These are phyloP conservation scores for Apiospora hydei DNA, from an alignment of 2,329 filamentous ascomycete species.

Conservation along the genomic window DNA sequence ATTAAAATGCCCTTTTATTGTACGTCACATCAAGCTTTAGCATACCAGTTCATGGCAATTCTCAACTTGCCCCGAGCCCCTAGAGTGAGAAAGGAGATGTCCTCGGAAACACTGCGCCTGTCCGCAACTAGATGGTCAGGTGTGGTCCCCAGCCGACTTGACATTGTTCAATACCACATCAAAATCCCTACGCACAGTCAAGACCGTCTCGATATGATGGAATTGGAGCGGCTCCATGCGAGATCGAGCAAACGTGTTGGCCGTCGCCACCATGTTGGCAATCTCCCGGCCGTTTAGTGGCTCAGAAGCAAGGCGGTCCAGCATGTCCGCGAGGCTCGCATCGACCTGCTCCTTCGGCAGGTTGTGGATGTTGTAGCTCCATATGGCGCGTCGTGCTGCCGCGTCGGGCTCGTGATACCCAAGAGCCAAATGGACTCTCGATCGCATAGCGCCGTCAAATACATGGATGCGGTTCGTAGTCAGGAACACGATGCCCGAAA, in stretches of 20 bases:
- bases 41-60: too few relatives aligned
- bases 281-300: not conserved
- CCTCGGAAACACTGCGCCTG: too few relatives aligned
- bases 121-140: too few relatives aligned
- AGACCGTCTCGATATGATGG: not conserved
- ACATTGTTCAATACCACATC: not conserved
- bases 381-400: slow-evolving; percentile 30
- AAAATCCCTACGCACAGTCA: not conserved
- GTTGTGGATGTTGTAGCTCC: slow-evolving; percentile 27
- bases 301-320: not conserved
- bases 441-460: slow-evolving; percentile 45
- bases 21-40: too few relatives aligned
- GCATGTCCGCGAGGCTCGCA: not conserved
- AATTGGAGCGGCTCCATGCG: not conserved
- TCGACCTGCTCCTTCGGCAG: not conserved
- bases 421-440: slow-evolving; percentile 42
- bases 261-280: not conserved
- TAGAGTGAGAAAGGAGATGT: too few relatives aligned
- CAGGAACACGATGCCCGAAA: slow-evolving; percentile 48
- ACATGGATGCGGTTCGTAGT: slow-evolving; percentile 44
- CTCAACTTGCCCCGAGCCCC: too few relatives aligned
- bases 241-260: not conserved
- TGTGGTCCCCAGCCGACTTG: not conserved
- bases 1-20: too few relatives aligned
- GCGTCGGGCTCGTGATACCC: slow-evolving; percentile 34